Conservation (phyloP, 768 basidiomycete genomes). For the Phlebiopsis gigantea region DNA sequence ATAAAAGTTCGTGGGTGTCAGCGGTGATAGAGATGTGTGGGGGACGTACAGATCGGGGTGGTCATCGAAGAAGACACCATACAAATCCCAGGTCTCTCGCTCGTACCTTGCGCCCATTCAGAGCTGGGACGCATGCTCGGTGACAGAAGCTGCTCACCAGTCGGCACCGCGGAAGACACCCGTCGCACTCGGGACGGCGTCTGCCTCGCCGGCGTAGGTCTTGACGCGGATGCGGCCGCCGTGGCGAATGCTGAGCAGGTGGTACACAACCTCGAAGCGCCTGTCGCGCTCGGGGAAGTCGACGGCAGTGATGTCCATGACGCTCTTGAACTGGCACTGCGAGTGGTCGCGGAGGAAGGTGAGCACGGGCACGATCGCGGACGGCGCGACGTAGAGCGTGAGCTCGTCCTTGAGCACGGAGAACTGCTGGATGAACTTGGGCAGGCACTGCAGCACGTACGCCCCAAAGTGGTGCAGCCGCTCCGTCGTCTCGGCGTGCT, state of each 20-base stretch:
- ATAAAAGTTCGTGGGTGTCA: constrained; percentile 13
- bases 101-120: constrained; percentile 66
- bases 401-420: constrained; percentile 95
- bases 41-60: constrained; percentile 89
- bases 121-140: constrained; percentile 1
- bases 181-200: constrained; percentile 80
- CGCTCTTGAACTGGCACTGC: constrained; percentile 88
- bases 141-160: constrained; percentile 47
- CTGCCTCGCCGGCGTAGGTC: constrained; percentile 92
- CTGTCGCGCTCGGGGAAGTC: constrained; percentile 93
- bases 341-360: constrained; percentile 94
- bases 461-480: constrained; percentile 88
- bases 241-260: constrained; percentile 76
- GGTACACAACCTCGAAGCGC: constrained; percentile 96
- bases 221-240: constrained; percentile 91
- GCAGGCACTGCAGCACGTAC: constrained; percentile 88
- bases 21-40: background rate
- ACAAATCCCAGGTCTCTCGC: constrained; percentile 97
- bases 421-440: constrained; percentile 98
- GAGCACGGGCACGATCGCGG: constrained; percentile 76
- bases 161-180: constrained; percentile 87
- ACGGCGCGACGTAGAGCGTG: constrained; percentile 80
- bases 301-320: constrained; percentile 92
- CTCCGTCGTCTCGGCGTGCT: constrained; percentile 68
- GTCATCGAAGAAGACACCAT: constrained; percentile 90